Percentiles rank a stretch among this genome's conserved stretches.
phyloP scores from a whole-genome alignment of 2,329 filamentous ascomycete species.

The Myotisia sp. region DNA sequence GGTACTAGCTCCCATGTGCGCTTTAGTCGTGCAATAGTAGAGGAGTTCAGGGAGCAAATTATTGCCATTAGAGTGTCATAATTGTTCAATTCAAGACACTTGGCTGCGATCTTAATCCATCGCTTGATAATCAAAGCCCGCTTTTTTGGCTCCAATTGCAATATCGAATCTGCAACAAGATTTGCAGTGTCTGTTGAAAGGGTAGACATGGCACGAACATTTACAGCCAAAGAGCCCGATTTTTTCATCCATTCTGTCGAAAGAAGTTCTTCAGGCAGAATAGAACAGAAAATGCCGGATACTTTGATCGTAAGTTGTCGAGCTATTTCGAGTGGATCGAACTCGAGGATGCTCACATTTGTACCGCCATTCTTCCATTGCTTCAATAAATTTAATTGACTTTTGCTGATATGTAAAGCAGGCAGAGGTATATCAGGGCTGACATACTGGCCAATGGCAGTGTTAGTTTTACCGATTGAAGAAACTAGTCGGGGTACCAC shows the following conservation, averaged over 20 bases:
- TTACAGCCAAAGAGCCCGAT: slow-evolving; percentile 60
- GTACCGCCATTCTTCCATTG: slow-evolving; percentile 60
- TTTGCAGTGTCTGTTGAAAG: slow-evolving; percentile 87
- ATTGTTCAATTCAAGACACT: slow-evolving; percentile 80
- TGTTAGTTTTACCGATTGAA: slow-evolving; percentile 76
- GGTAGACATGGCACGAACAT: slow-evolving; percentile 86
- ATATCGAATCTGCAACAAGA: slow-evolving; percentile 81
- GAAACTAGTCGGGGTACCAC: slow-evolving; percentile 72
- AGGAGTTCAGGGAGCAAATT: slow-evolving; percentile 83
- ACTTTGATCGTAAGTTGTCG: slow-evolving; percentile 87
- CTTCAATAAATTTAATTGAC: slow-evolving; percentile 57
- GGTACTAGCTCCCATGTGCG: slow-evolving; percentile 87
- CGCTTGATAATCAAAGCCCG: slow-evolving; percentile 84
- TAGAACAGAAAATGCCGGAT: slow-evolving; percentile 79
- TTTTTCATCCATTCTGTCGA: slow-evolving; percentile 92
- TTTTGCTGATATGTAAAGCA: slow-evolving; percentile 55
- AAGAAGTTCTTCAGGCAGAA: slow-evolving; percentile 80
- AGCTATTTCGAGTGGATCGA: slow-evolving; percentile 80
- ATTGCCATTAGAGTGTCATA: slow-evolving; percentile 97
- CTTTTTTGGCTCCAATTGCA: slow-evolving; percentile 78
- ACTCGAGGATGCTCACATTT: slow-evolving; percentile 65
- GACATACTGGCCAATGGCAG: slow-evolving; percentile 56
- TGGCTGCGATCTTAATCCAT: slow-evolving; percentile 88
- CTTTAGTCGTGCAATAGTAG: slow-evolving; percentile 73
- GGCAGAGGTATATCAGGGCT: slow-evolving; percentile 60